Conservation (phyloP, 1,139 yeast genomes). For the Yamadazyma spencermartinsiae region DNA sequence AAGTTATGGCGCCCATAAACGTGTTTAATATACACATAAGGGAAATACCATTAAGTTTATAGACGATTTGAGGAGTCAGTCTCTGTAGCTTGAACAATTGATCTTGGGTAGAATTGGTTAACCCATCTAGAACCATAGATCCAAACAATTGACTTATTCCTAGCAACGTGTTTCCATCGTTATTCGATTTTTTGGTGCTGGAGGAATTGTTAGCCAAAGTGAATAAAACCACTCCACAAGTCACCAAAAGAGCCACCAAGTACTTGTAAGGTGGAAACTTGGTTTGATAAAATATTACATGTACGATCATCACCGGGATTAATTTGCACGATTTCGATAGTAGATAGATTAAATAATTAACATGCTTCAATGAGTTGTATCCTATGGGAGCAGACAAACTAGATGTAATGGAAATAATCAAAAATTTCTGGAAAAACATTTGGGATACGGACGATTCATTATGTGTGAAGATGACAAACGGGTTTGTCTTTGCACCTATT, state of each 20-base stretch:
- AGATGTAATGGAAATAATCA: conserved; percentile 73
- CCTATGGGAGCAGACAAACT: conserved; percentile 82
- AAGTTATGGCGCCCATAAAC: conserved; percentile 46
- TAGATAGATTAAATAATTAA: conserved; percentile 80
- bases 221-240: conserved; percentile 78
- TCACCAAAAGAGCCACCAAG: conserved; percentile 71
- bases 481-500: conserved; percentile 29
- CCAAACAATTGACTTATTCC: conserved; percentile 62
- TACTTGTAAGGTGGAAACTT: conserved; percentile 76
- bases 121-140: conserved; percentile 82
- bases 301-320: conserved; percentile 89
- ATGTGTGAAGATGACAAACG: conserved; percentile 30
- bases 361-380: conserved; percentile 71
- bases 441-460: conserved; percentile 21
- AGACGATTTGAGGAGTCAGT: conserved; percentile 7
- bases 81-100: conserved; percentile 56
- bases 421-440: conserved; percentile 41
- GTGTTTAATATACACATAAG: conserved; percentile 82
- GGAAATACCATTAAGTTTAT: conserved; percentile 62
- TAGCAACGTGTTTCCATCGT: conserved; percentile 43
- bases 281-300: conserved; percentile 68
- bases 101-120: conserved; percentile 93
- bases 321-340: conserved; percentile 92
- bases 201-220: conserved; percentile 45
- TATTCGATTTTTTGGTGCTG: conserved; percentile 19